Evolutionary conservation across 2,329 filamentous ascomycete genomes (phyloP), one percentile per base, ranked within the genome.

Genomic region (Colletotrichum sp.): DNA sequence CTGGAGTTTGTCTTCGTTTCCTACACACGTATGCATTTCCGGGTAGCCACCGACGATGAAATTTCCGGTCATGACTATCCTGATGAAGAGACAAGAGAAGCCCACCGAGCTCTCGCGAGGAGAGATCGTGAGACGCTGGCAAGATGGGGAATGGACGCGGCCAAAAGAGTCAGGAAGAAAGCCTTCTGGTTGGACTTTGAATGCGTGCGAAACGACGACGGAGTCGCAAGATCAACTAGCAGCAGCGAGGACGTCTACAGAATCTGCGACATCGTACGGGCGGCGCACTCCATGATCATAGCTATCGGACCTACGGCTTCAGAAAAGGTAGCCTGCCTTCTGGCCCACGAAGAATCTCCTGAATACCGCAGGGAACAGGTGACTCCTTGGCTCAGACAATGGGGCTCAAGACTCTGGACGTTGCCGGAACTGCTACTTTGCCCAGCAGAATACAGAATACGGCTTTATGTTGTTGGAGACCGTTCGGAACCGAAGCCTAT

Each of bases 101-200:
- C 9, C 18, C 12, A 49, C 3, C 18, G 18, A n/a, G 39, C 5
- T 10, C 9, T 49, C 0, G 39, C 18, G 5, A n/a, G 1, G 1
- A 49, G 9, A n/a, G 39, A 49, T 12, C 18, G 39, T 3, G 18
- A n/a, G 18, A 44, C 9, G 3, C 18, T 49, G 18, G 39, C 39
- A n/a, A 12, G 18, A 44, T 49, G 39, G 18, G 39, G 39, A 3
- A 49, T 6, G 18, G 39, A 49, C 5, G 39, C 39, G 3, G 39
- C 39, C 8, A 49, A 18, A 10, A 9, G 18, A 10, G 18, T 6
- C 9, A 7, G 39, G 18, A 49, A 49, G 39, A 49, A 10, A n/a
- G 39, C 9, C 4, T 49, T 49, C 0, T n/a, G 39, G 39, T 12
- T 49, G 39, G 39, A 49, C 18, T 49, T 12, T 6, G 39, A 49